phyloP scores from a whole-genome alignment of 1,284 basidiomycete species.

The Ceraceosorus guamensis region DNA sequence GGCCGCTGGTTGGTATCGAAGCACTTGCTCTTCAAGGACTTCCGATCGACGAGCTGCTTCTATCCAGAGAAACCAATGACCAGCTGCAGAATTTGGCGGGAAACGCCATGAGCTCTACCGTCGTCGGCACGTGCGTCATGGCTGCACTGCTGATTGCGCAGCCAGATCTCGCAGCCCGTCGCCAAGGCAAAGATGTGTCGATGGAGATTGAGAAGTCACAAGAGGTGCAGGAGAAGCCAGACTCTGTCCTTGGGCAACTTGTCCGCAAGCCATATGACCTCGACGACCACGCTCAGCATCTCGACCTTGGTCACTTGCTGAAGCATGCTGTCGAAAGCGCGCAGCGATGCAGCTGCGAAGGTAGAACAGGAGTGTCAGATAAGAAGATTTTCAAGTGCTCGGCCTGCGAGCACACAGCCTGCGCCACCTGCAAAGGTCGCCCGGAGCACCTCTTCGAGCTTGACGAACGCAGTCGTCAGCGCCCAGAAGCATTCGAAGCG shows the following conservation, averaged over 20 bases:
- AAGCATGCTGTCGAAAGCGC: slow-evolving; percentile 63
- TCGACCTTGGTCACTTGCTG: slow-evolving; percentile 54
- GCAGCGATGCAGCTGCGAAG: slow-evolving; percentile 81
- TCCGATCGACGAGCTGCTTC: slow-evolving; percentile 78
- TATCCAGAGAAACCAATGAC: slow-evolving; percentile 87
- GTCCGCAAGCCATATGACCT: slow-evolving; percentile 17
- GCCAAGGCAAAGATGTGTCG: slow-evolving; percentile 49
- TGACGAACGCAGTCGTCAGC: slow-evolving; percentile 52
- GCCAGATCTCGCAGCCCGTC: slow-evolving; percentile 25
- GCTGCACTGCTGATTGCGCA: slow-evolving; percentile 59
- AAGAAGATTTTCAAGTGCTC: slow-evolving; percentile 59
- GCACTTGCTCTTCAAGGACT: slow-evolving; percentile 88
- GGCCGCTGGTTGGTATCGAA: slow-evolving; percentile 89
- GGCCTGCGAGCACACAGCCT: slow-evolving; percentile 72
- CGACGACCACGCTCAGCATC: slow-evolving; percentile 9
- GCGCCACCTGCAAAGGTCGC: slow-evolving; percentile 76
- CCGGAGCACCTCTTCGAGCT: slow-evolving; percentile 70
- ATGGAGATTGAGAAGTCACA: slow-evolving; percentile 52
- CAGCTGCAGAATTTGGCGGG: slow-evolving; percentile 88
- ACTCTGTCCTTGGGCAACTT: neutral
- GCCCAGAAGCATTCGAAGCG: slow-evolving; percentile 64
- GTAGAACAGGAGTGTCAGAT: slow-evolving; percentile 65
- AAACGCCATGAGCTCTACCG: slow-evolving; percentile 91
- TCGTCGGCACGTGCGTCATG: slow-evolving; percentile 82
- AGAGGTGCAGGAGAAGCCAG: neutral